Percentiles rank a stretch among this genome's conserved stretches.
These are phyloP conservation scores for Limnanthes douglasii DNA, from an alignment of 345 rosid genomes.

Conservation along the genomic window DNA sequence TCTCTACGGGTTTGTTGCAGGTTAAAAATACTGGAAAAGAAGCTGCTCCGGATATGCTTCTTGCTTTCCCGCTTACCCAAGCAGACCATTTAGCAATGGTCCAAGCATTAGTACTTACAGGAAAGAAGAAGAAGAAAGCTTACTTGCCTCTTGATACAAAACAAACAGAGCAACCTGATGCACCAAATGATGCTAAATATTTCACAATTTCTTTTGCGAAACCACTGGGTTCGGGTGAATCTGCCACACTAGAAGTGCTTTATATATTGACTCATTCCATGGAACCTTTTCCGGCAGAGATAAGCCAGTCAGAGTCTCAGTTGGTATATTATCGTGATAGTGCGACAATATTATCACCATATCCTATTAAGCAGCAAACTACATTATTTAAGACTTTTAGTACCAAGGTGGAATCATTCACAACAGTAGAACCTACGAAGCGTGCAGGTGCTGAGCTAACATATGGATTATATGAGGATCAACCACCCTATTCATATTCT, in stretches of 20 bases:
- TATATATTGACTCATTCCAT: conserved; percentile 66
- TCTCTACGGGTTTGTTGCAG: conserved; percentile 23
- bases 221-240: conserved; percentile 47
- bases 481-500: conserved; percentile 48
- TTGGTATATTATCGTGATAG: conserved; percentile 74
- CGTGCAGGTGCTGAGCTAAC: conserved; percentile 60
- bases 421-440: conserved; percentile 69
- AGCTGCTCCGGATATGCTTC: conserved; percentile 58
- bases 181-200: conserved; percentile 61
- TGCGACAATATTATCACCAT: conserved; percentile 63
- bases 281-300: conserved; percentile 91
- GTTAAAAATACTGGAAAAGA: conserved; percentile 58
- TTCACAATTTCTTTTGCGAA: conserved; percentile 32
- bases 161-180: conserved; percentile 48
- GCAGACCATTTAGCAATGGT: conserved; percentile 51
- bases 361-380: conserved; percentile 61
- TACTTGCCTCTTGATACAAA: conserved; percentile 44
- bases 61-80: conserved; percentile 73
- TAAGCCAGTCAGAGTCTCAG: conserved; percentile 89
- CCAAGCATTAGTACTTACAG: conserved; percentile 56
- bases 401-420: conserved; percentile 73
- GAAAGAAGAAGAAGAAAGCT: conserved; percentile 67
- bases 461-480: conserved; percentile 90
- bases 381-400: conserved; percentile 77
- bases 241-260: conserved; percentile 65